phyloP scores from a whole-genome alignment of 2,329 filamentous ascomycete species.

The Colletotrichum paranaense region DNA sequence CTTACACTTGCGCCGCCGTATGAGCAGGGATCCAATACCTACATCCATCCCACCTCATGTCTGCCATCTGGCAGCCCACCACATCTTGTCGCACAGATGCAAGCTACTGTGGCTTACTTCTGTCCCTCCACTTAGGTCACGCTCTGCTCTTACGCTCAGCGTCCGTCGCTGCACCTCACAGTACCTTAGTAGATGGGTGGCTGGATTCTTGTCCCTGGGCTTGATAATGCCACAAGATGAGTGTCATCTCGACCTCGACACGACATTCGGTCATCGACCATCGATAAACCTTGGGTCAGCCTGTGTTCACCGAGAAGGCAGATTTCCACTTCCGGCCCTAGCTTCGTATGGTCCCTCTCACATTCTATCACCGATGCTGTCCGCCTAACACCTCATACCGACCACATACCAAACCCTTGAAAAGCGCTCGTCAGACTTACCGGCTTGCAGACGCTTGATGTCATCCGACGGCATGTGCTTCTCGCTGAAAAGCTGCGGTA shows the following conservation, averaged over 20 bases:
- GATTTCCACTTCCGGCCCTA: constrained; percentile 15
- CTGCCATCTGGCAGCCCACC: background rate
- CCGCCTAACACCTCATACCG: background rate
- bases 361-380: background rate
- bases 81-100: background rate
- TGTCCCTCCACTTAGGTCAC: background rate
- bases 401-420: background rate
- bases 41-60: background rate
- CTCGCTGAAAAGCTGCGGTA: background rate
- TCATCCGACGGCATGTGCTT: constrained; percentile 22
- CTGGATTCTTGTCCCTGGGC: background rate
- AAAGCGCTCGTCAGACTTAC: constrained; percentile 4
- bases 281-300: background rate
- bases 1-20: background rate
- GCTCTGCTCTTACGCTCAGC: background rate
- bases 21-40: background rate
- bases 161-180: background rate
- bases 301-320: constrained; percentile 23
- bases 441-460: constrained; percentile 24
- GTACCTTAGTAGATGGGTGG: background rate
- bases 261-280: background rate
- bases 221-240: background rate
- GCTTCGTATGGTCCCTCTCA: background rate
- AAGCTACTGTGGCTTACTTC: background rate
- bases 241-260: background rate